phyloP scores from a whole-genome alignment of 345 rosid genomes.

The Aquilaria sinensis region DNA sequence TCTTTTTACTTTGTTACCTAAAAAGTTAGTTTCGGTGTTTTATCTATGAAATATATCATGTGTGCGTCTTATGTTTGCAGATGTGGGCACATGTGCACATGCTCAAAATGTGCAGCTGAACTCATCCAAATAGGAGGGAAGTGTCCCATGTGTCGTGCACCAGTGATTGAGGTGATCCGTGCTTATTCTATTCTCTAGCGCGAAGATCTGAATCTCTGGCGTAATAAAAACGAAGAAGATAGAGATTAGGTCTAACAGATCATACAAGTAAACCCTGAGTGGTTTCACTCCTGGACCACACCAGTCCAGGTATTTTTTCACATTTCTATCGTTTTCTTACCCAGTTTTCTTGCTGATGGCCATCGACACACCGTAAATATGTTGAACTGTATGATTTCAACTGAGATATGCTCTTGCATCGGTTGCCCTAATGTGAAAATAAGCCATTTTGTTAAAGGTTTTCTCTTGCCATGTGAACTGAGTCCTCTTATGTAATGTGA shows the following conservation, averaged over 20 bases:
- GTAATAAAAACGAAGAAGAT: conserved; percentile 1
- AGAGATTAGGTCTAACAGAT: background rate
- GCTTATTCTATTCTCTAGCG: conserved; percentile 61
- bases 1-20: background rate
- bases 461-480: too few species aligned
- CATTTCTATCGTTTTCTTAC: background rate
- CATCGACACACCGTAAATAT: too few species aligned
- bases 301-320: conserved; percentile 15
- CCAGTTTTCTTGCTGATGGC: conserved; percentile 8
- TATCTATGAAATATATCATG: background rate
- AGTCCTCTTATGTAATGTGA: too few species aligned
- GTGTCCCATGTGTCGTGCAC: conserved; percentile 96
- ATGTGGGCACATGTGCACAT: conserved; percentile 97
- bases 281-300: conserved; percentile 15
- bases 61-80: conserved; percentile 28
- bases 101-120: conserved; percentile 75
- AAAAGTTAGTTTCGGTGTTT: too few species aligned
- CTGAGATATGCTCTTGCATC: too few species aligned
- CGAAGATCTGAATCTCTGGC: background rate
- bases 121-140: conserved; percentile 65
- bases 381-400: too few species aligned
- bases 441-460: too few species aligned
- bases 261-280: background rate
- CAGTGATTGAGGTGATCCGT: conserved; percentile 80
- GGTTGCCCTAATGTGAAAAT: too few species aligned